These are phyloP conservation scores for Alternaria sp. DNA, from an alignment of 2,329 filamentous ascomycete species.

Conservation along the genomic window DNA sequence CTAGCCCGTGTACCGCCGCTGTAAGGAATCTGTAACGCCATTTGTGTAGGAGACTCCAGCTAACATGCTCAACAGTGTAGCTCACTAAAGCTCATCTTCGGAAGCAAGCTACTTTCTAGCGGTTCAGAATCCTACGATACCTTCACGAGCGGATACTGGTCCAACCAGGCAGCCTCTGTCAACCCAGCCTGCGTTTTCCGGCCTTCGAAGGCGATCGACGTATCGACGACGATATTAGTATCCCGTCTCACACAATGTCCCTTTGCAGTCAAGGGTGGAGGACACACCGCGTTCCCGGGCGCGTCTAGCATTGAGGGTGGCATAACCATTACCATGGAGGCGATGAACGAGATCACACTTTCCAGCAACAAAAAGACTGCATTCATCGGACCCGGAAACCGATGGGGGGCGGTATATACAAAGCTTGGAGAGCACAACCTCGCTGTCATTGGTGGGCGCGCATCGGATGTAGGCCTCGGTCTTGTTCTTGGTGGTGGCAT, in stretches of 20 bases:
- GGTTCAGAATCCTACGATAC: conserved; percentile 13
- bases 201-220: conserved; percentile 14
- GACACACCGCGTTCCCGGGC: conserved; percentile 48
- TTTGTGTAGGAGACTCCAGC: background rate
- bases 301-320: conserved; percentile 49
- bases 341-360: conserved; percentile 29
- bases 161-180: conserved; percentile 17
- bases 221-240: conserved; percentile 16
- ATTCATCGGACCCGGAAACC: conserved; percentile 34
- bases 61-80: background rate
- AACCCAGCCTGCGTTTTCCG: conserved; percentile 31
- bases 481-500: conserved; percentile 17
- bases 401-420: conserved; percentile 38
- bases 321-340: conserved; percentile 50
- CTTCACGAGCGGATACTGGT: conserved; percentile 24
- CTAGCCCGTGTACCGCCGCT: conserved; percentile 15
- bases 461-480: conserved; percentile 31
- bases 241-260: conserved; percentile 17
- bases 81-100: conserved; percentile 16
- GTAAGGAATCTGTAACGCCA: conserved; percentile 7
- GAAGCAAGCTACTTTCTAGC: conserved; percentile 11
- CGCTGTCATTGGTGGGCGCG: conserved; percentile 34
- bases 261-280: conserved; percentile 53
- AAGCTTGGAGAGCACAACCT: conserved; percentile 28
- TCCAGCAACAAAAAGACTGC: conserved; percentile 24